Conservation (phyloP, 345 rosid genomes). For the Erucastrum elatum region DNA sequence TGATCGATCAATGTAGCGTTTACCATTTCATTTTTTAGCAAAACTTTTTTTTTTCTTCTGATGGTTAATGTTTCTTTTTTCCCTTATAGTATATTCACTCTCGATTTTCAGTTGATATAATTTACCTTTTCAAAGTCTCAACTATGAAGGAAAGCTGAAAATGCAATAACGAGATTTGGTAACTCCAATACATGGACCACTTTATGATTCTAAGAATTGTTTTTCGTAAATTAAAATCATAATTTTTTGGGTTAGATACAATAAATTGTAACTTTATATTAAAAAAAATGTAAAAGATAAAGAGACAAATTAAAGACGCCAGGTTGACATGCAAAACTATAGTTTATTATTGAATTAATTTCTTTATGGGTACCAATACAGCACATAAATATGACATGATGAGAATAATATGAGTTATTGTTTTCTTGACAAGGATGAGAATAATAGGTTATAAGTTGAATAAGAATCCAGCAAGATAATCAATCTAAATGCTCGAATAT, state of each 20-base stretch:
- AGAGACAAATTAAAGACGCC: neutral
- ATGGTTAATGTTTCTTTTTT: neutral
- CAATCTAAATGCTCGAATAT: neutral
- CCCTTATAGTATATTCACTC: neutral
- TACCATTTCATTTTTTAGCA: neutral
- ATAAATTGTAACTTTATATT: neutral
- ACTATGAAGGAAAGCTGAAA: neutral
- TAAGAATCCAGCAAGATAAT: neutral
- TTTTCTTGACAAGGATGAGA: neutral
- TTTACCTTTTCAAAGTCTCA: no score
- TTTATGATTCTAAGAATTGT: no score
- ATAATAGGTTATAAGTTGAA: constrained; percentile 12
- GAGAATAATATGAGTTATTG: neutral
- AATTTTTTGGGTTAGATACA: neutral
- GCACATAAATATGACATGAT: neutral
- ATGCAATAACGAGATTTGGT: neutral
- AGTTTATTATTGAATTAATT: neutral
- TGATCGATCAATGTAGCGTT: neutral
- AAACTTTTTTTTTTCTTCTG: neutral
- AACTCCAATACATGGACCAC: no score
- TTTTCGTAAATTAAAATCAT: no score
- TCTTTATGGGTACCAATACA: neutral
- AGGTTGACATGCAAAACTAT: neutral
- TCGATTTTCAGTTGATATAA: no score
- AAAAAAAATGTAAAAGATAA: neutral